Evolutionary conservation across 2,329 filamentous ascomycete species (phyloP), one percentile per base, ranked within the genome.

Genomic region (Parastagonospora avenae): DNA sequence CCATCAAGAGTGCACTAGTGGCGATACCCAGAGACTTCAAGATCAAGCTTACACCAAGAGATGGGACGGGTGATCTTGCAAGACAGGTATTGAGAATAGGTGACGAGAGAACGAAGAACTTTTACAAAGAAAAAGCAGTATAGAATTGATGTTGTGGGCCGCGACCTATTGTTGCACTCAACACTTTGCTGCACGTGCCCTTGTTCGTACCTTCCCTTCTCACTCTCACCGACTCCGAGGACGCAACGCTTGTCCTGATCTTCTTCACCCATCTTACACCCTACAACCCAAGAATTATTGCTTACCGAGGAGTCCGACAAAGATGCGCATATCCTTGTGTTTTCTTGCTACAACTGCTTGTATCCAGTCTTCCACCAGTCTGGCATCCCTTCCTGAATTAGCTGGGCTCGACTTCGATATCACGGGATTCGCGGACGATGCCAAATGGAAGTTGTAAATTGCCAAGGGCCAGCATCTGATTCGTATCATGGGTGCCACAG

Each of bases 1-100:
- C 81, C 59, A 79, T 84, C 59, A 85, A 85, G 68, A 80, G 78
- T 1, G 83, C 83, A 0, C 59, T 86, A 30, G 83, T 85, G 10
- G 83, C 84, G 0, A 85, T 86, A 43, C 84, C 83, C 1, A 69
- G 78, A 38, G 78, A 83, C 38, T 86, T 85, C 65, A 83, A 82
- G 59, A 78, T 85, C 4, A 80, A 74, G 60, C 66, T 86, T n/a
- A 71, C 83, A 12, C 80, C 82, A 0, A 73, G 83, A 39, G 80
- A 83, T 57, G 46, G 49, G 4, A 50, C 54, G 5, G 61, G 69
- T 1, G 65, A 51, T 0, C 52, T 66, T 24, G 74, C 71, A 4
- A 65, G 57, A 1, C 73, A 75, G 27, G 81, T 79, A 42, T 55
- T 84, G 60, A 58, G 61, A 7, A 57, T 66, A 37, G 79, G 78